Evolutionary conservation across 2,329 filamentous ascomycete genomes (phyloP), one percentile per base, ranked within the genome.

Genomic region (Coleophoma crateriformis): DNA sequence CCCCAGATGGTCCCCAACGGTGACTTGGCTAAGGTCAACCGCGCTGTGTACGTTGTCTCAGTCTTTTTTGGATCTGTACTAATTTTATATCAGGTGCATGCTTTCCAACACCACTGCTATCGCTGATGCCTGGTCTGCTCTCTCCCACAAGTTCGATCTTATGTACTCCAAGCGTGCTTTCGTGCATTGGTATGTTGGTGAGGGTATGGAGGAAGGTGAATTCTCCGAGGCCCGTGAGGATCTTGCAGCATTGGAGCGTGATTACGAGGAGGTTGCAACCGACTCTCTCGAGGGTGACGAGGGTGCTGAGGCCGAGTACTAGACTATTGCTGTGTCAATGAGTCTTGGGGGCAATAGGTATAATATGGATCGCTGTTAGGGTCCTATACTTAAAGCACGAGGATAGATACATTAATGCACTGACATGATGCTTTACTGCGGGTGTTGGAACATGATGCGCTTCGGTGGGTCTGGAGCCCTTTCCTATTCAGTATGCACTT

Each of bases 151-250:
- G 79, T 99, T 99, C 79, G 94, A 99, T 69, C 89, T 99, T 71
- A 99, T 99, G 94, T 96, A 97, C 85, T 95, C 90, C 72, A 99
- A 99, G 87, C 94, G 94, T 79, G 94, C 94, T 56, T 99, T 99
- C 76, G 94, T 99, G 59, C 94, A 99, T 78, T 99, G 94, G 94
- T 99, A 97, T 67, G 94, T 99, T 68, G 94, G 94, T 78, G 94
- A 97, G 81, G 94, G 94, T 84, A 99, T 99, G 94, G 94, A 99
- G 82, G 94, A 99, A 75, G 94, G 94, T 74, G 94, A 99, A 76
- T 99, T 99, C 84, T 95, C 90, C 50, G 94, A 99, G 81, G 94
- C 94, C 58, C 91, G 94, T 72, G 94, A 99, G 78, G 94, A 99
- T 77, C 78, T 99, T 71, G 94, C 94, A 71, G 94, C 94, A 63